A percentile compares a stretch with the other conserved stretches of the same genome.
phyloP scores from a whole-genome alignment of 768 basidiomycete species.

The Kwoniella sp. region DNA sequence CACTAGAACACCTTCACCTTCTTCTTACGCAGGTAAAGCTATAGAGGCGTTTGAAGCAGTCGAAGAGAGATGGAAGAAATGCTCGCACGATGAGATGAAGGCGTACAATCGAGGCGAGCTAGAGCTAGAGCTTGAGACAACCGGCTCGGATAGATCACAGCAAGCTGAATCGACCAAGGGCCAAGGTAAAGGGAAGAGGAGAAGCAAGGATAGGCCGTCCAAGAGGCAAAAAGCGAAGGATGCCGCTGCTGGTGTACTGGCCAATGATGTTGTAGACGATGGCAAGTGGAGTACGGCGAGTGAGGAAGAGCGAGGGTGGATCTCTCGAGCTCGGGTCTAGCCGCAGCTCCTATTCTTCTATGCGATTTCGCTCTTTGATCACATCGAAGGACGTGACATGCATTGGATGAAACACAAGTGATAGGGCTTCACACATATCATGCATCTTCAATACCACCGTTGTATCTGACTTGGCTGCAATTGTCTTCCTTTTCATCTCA shows the following conservation, averaged over 20 bases:
- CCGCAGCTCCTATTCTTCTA: too few species aligned
- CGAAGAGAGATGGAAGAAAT: conserved; percentile 20
- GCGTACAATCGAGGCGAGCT: conserved; percentile 13
- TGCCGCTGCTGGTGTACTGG: neutral
- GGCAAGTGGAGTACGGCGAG: conserved; percentile 9
- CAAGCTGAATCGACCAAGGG: too few species aligned
- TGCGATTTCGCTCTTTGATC: too few species aligned
- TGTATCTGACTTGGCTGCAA: neutral
- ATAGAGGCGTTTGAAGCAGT: neutral
- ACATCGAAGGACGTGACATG: too few species aligned
- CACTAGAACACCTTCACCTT: neutral
- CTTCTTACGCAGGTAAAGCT: neutral
- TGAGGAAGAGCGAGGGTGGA: neutral
- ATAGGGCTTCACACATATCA: too few species aligned
- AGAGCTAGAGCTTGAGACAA: neutral
- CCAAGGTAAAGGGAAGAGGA: neutral
- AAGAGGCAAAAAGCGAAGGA: neutral
- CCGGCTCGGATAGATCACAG: neutral
- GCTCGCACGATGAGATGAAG: conserved; percentile 30
- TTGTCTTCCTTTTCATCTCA: neutral
- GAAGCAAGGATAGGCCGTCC: neutral
- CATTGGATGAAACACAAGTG: too few species aligned
- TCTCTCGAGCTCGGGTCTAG: too few species aligned
- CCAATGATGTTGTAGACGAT: neutral
- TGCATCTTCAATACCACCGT: neutral